Percentiles rank a stretch among this genome's conserved stretches.
Conservation (phyloP, 1,284 basidiomycete genomes). For the Ustilago cynodontis region DNA sequence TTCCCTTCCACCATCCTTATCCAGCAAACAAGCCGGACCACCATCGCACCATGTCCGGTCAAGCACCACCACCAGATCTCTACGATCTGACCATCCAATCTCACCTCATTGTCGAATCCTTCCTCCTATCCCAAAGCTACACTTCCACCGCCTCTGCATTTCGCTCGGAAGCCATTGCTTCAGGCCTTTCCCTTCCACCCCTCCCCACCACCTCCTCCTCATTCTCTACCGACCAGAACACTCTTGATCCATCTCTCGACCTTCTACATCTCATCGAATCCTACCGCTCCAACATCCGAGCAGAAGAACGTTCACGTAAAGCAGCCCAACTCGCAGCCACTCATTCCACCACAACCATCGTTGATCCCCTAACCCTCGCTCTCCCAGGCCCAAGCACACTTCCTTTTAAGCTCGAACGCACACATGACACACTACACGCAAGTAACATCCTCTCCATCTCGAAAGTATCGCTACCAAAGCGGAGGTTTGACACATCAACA, state of each 20-base stretch:
- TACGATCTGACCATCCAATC: conserved; percentile 37
- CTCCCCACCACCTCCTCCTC: not conserved
- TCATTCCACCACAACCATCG: conserved; percentile 22
- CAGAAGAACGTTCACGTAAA: conserved; percentile 25
- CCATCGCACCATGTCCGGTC: conserved; percentile 7
- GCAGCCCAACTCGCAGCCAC: conserved; percentile 20
- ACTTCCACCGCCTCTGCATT: conserved; percentile 31
- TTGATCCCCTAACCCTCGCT: conserved; percentile 38
- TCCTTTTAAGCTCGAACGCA: conserved; percentile 30
- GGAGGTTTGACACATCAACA: conserved; percentile 31
- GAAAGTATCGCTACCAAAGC: conserved; percentile 27
- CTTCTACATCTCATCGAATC: conserved; percentile 50
- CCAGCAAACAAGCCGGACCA: too few relatives aligned
- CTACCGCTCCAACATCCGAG: conserved; percentile 32
- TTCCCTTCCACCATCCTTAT: too few relatives aligned
- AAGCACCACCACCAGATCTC: conserved; percentile 24
- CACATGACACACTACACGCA: conserved; percentile 53
- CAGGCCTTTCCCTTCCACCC: conserved; percentile 14
- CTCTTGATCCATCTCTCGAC: conserved; percentile 19
- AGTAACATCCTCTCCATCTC: conserved; percentile 63
- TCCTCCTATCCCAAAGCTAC: conserved; percentile 46
- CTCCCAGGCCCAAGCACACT: conserved; percentile 31
- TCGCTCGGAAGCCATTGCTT: conserved; percentile 28
- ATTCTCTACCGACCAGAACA: too few relatives aligned
- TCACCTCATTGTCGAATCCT: conserved; percentile 50